Percentiles rank a stretch among this genome's conserved stretches.
Evolutionary conservation across 2,329 filamentous ascomycete genomes (phyloP).

Genomic region (Microascus cirrosus): DNA sequence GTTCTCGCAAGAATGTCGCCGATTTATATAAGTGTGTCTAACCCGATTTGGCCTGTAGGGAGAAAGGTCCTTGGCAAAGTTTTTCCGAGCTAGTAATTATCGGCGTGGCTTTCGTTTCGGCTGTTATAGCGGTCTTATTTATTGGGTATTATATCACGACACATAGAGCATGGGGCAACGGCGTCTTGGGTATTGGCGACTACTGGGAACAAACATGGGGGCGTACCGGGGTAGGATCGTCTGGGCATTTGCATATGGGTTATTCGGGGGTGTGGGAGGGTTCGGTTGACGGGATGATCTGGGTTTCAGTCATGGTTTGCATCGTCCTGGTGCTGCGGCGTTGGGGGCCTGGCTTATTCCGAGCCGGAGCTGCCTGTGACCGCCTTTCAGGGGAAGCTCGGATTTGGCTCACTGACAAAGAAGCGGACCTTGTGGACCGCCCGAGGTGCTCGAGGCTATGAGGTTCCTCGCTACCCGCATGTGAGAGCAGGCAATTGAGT

Average conservation of each 20-base stretch:
- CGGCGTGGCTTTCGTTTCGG: conserved; percentile 1
- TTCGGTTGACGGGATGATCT: not conserved
- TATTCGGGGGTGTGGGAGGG: not conserved
- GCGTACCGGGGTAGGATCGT: not conserved
- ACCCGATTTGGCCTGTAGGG: conserved; percentile 18
- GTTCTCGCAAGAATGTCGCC: not conserved
- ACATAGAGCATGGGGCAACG: conserved; percentile 3
- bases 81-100: conserved; percentile 25
- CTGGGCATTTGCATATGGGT: not conserved
- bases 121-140: not conserved
- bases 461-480: no score
- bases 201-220: not conserved
- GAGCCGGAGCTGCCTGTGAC: no score
- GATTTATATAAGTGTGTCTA: not conserved
- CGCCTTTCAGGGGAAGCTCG: no score
- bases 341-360: no score
- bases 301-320: not conserved
- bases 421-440: no score
- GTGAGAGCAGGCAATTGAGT: no score
- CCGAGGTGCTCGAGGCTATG: no score
- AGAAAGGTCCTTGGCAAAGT: conserved; percentile 28
- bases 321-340: not conserved
- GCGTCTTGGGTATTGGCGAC: conserved; percentile 1
- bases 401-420: no score
- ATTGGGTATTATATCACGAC: conserved; percentile 1